phyloP scores from a whole-genome alignment of 2,329 filamentous ascomycete genomes.

The Aspergillus caelatus region DNA sequence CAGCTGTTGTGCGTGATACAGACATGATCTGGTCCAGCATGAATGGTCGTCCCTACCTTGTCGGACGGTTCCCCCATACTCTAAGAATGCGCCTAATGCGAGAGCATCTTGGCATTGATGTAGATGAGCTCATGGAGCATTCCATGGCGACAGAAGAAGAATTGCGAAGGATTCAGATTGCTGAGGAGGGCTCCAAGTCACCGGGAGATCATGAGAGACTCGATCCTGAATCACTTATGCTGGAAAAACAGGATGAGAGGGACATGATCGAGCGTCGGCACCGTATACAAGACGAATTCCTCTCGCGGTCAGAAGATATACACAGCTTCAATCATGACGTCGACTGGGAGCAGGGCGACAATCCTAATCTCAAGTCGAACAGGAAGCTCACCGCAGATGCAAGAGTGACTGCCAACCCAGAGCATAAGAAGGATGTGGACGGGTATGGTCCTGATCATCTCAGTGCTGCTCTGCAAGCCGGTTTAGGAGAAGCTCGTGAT shows the following conservation, averaged over 20 bases:
- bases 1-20: slow-evolving; percentile 85
- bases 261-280: slow-evolving; percentile 48
- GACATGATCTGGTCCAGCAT: slow-evolving; percentile 92
- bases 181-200: slow-evolving; percentile 44
- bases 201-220: slow-evolving; percentile 24
- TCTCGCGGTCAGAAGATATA: slow-evolving; percentile 58
- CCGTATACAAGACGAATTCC: slow-evolving; percentile 58
- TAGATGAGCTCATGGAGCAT: slow-evolving; percentile 85
- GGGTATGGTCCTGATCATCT: slow-evolving; percentile 78
- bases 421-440: slow-evolving; percentile 74
- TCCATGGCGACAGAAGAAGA: slow-evolving; percentile 70
- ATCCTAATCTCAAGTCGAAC: slow-evolving; percentile 58
- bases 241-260: slow-evolving; percentile 43
- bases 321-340: slow-evolving; percentile 78
- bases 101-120: slow-evolving; percentile 93
- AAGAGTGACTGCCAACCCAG: slow-evolving; percentile 61
- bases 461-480: slow-evolving; percentile 64
- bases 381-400: slow-evolving; percentile 60
- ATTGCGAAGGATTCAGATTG: slow-evolving; percentile 61
- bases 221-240: slow-evolving; percentile 35
- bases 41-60: slow-evolving; percentile 84
- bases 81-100: slow-evolving; percentile 92
- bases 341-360: slow-evolving; percentile 62
- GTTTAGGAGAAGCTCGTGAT: slow-evolving; percentile 68
- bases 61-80: slow-evolving; percentile 90